Base-by-base conservation (phyloP, 495 filamentous ascomycete genomes). In the Penicillium taxi region DNA sequence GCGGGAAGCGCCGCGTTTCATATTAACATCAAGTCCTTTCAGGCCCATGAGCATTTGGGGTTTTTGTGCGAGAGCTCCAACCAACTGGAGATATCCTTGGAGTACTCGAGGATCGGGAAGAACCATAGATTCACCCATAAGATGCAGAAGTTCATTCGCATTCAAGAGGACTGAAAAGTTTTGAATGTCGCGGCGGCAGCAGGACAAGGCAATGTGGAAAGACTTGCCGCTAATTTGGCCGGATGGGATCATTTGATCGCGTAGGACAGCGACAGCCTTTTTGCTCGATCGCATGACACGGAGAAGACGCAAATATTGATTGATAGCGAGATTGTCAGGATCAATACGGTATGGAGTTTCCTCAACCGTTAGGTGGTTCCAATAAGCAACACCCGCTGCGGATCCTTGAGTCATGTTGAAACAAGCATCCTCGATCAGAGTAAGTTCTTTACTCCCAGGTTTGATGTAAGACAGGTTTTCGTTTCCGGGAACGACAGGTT, bases 241-340 rank as follows among this genome's bases (percentile, higher is more conserved):
- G 2, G 39, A 32, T 5, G 70, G 65, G 5, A 56, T 15, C 37
- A 69, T 52, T 32, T 68, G 55, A n/a, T 72, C 52, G 5, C 58
- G 52, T n/a, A 94, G 43, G 4, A 80, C 40, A 1, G 67, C 55
- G 25, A 77, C 65, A 1, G 74, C 59, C 32, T 69, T 56, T 4
- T 54, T 64, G 45, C 77, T 81, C 27, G 77, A 68, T 27, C 80
- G 79, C 26, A 69, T 74, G 9, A 67, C 32, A 8, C 77, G 74
- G n/a, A 94, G 67, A 17, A 84, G 60, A 26, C 77, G 73, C 23
- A 96, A 67, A 45, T 81, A 82, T 33, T 60, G 54, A 48, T 78
- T 61, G 59, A 74, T 80, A 48, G 84, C 84, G 15, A 75, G 64
- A 7, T 59, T 34, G 55, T 96, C 91, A 4, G 89, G 88, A 3